Conservation (phyloP, 352 stramenopile species). For the Phytophthora megakarya region DNA sequence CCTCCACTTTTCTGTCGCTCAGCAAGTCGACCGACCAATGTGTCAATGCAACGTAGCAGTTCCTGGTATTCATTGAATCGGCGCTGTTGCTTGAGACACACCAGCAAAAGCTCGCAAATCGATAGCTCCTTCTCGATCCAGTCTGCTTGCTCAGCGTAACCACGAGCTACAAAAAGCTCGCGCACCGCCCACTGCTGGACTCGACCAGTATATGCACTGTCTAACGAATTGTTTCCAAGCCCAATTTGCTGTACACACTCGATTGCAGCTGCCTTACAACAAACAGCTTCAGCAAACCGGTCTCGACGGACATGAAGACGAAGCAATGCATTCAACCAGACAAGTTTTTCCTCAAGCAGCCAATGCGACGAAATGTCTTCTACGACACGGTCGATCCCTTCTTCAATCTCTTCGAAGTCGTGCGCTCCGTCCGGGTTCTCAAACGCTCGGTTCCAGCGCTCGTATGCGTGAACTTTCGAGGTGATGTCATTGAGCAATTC, state of each 20-base stretch:
- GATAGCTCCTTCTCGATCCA: slow-evolving; percentile 60
- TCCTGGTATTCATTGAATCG: slow-evolving; percentile 57
- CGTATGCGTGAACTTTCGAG: slow-evolving; percentile 61
- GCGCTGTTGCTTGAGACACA: slow-evolving; percentile 36
- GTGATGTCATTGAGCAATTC: slow-evolving; percentile 56
- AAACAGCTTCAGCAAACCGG: slow-evolving; percentile 60
- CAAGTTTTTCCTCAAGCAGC: slow-evolving; percentile 60
- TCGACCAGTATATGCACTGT: slow-evolving; percentile 2
- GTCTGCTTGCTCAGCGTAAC: slow-evolving; percentile 46
- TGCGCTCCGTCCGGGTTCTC: slow-evolving; percentile 23
- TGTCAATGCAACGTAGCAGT: slow-evolving; percentile 50
- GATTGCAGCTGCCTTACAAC: slow-evolving; percentile 60
- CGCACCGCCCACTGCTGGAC: slow-evolving; percentile 42
- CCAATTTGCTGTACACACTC: slow-evolving; percentile 33
- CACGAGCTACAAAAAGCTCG: slow-evolving; percentile 47
- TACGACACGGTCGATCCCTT: slow-evolving; percentile 53
- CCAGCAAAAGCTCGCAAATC: slow-evolving; percentile 61
- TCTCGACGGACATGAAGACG: slow-evolving; percentile 50
- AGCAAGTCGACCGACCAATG: slow-evolving; percentile 31
- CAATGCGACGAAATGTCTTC: slow-evolving; percentile 61
- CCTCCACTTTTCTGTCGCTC: slow-evolving; percentile 29
- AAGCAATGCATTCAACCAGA: slow-evolving; percentile 65
- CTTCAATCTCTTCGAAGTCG: slow-evolving; percentile 72
- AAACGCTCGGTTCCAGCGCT: slow-evolving; percentile 54
- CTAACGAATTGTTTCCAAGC: not conserved